Evolutionary conservation across 2,329 filamentous ascomycete species (phyloP), one percentile per base, ranked within the genome.

Genomic region (Talaromyces islandicus): DNA sequence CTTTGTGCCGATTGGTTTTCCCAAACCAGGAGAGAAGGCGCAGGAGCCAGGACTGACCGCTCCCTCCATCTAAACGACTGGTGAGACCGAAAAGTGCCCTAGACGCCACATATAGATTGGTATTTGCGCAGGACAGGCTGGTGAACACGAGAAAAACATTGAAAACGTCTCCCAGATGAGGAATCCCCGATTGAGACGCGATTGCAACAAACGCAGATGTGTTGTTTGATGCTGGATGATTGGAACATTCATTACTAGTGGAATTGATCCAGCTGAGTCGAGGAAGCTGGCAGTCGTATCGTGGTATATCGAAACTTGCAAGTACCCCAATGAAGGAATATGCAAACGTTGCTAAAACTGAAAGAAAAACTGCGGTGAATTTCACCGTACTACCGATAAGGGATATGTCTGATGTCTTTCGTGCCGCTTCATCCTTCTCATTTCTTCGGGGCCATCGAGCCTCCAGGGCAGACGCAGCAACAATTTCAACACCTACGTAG

Each of bases 21-120:
- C 68, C 68, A 57, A 70, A 67, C 51, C 61, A 68, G 0, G 67
- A 65, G n/a, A 69, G 57, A 57, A 64, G 66, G 7, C 48, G 52
- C 32, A 62, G 63, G 35, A 58, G 58, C 59, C 59, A 61, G n/a
- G 59, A 52, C 21, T 61, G 59, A 14, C 54, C 55, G 2, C 57
- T 46, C 10, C 66, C 56, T 10, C 59, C 62, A n/a, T 64, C 64
- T 7, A 64, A 57, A 14, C 66, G 60, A 38, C 59, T 62, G 0
- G 69, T 68, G 4, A 75, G 59, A 1, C 71, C 71, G 54, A 71
- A 74, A 0, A 75, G 57, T 1, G 71, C 68, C 12, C 73, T 64
- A 0, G 73, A 74, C 2, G 72, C 68, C 17, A 74, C 68, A 54
- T 73, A 75, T 2, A 75, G 66, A 38, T 70, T 70, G 1, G 72